phyloP scores from a whole-genome alignment of 2,329 filamentous ascomycete species.

The Byssochlamys sp. region DNA sequence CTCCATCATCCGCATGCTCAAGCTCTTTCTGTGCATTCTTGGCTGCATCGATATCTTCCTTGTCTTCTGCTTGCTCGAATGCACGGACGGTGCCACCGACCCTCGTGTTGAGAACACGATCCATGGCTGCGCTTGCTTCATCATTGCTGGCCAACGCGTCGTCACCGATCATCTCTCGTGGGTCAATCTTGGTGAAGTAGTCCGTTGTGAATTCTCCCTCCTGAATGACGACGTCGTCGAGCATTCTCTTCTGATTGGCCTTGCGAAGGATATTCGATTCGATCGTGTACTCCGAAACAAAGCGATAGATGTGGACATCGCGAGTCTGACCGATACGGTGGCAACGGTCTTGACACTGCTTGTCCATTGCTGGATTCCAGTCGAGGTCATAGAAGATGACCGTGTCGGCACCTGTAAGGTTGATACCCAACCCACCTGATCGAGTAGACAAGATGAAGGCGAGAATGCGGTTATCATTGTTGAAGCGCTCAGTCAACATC shows the following conservation, averaged over 20 bases:
- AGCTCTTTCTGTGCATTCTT: constrained; percentile 82
- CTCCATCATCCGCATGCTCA: constrained; percentile 69
- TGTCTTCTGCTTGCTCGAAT: constrained; percentile 76
- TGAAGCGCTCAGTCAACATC: constrained; percentile 92
- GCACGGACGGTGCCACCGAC: constrained; percentile 59
- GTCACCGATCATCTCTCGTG: constrained; percentile 58
- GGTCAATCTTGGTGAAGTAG: constrained; percentile 71
- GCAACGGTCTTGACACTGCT: constrained; percentile 93
- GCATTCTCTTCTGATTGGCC: constrained; percentile 91
- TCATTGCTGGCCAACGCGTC: constrained; percentile 54
- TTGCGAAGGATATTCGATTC: constrained; percentile 96
- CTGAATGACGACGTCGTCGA: constrained; percentile 96
- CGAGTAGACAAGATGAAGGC: constrained; percentile 93
- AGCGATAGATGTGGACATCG: constrained; percentile 94
- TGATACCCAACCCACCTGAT: constrained; percentile 90
- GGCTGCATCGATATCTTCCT: constrained; percentile 81
- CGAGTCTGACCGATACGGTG: constrained; percentile 96
- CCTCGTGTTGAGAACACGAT: constrained; percentile 65
- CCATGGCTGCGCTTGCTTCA: constrained; percentile 72
- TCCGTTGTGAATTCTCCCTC: constrained; percentile 97
- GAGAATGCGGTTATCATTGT: constrained; percentile 81
- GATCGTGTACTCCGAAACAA: constrained; percentile 87
- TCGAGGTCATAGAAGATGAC: constrained; percentile 99
- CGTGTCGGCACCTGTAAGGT: constrained; percentile 88
- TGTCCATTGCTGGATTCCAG: constrained; percentile 99